These are phyloP conservation scores for Coprinopsis marcescibilis DNA, from an alignment of 768 basidiomycete genomes.

Conservation along the genomic window DNA sequence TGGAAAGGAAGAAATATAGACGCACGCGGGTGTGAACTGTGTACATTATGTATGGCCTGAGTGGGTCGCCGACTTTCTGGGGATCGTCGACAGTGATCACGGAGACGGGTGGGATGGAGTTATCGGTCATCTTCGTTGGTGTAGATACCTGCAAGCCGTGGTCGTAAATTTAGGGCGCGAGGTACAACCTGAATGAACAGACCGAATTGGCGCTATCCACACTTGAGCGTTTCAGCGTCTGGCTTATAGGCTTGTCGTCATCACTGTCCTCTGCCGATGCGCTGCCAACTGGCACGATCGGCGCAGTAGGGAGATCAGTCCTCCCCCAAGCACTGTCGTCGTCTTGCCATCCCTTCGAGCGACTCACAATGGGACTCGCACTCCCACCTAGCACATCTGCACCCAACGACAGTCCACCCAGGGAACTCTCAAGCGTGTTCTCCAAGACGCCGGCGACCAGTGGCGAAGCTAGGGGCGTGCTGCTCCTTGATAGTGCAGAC, in stretches of 20 bases:
- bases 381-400: conserved; percentile 15
- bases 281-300: conserved; percentile 7
- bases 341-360: neutral
- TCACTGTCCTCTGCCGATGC: conserved; percentile 48
- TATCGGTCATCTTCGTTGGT: conserved; percentile 28
- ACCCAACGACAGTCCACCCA: conserved; percentile 29
- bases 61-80: conserved; percentile 94
- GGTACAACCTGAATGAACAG: neutral
- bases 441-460: neutral
- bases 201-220: conserved; percentile 18
- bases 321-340: conserved; percentile 14
- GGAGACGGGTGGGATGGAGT: conserved; percentile 65
- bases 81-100: conserved; percentile 93
- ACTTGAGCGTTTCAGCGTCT: conserved; percentile 32
- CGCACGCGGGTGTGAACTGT: conserved; percentile 86
- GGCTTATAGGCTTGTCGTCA: conserved; percentile 63
- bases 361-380: neutral
- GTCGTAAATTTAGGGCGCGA: neutral
- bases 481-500: neutral
- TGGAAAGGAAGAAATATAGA: conserved; percentile 4
- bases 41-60: conserved; percentile 92
- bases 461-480: conserved; percentile 3
- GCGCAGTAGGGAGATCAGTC: conserved; percentile 13
- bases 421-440: conserved; percentile 22
- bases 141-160: neutral